phyloP scores from a whole-genome alignment of 768 basidiomycete genomes.

The Omphalotus guepiniiformis region DNA sequence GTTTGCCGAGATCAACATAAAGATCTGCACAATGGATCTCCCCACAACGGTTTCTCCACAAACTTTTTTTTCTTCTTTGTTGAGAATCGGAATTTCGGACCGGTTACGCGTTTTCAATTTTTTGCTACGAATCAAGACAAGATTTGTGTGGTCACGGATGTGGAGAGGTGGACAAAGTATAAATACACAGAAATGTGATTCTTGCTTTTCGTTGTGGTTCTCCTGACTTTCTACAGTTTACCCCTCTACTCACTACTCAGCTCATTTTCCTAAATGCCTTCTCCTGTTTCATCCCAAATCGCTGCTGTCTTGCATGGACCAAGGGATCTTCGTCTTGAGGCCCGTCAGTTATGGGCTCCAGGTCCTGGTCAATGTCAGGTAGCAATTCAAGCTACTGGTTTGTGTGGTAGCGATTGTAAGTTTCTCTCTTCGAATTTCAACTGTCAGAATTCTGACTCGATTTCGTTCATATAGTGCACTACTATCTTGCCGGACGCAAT shows the following conservation, averaged over 20 bases:
- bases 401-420: slow-evolving; percentile 85
- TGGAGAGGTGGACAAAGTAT: not conserved
- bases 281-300: slow-evolving; percentile 46
- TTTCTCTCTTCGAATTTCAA: slow-evolving; percentile 13
- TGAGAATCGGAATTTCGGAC: not conserved
- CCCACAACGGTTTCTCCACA: slow-evolving; percentile 4
- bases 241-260: slow-evolving; percentile 20
- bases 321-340: slow-evolving; percentile 76
- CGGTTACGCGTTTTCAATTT: not conserved
- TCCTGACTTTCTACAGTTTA: slow-evolving; percentile 13
- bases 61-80: not conserved
- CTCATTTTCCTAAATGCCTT: not conserved
- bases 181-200: slow-evolving; percentile 16
- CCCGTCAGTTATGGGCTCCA: slow-evolving; percentile 71
- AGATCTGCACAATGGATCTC: not conserved
- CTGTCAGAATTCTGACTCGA: slow-evolving; percentile 2
- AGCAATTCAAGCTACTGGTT: slow-evolving; percentile 74
- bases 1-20: not conserved
- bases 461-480: slow-evolving; percentile 92
- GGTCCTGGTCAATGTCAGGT: slow-evolving; percentile 74
- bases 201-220: slow-evolving; percentile 17
- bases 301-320: slow-evolving; percentile 84
- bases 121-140: not conserved
- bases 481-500: slow-evolving; percentile 85
- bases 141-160: not conserved